A percentile compares a stretch with the other conserved stretches of the same genome.
Evolutionary conservation across 2,329 filamentous ascomycete species (phyloP).

Genomic region (Reticulascus tulasneorum): DNA sequence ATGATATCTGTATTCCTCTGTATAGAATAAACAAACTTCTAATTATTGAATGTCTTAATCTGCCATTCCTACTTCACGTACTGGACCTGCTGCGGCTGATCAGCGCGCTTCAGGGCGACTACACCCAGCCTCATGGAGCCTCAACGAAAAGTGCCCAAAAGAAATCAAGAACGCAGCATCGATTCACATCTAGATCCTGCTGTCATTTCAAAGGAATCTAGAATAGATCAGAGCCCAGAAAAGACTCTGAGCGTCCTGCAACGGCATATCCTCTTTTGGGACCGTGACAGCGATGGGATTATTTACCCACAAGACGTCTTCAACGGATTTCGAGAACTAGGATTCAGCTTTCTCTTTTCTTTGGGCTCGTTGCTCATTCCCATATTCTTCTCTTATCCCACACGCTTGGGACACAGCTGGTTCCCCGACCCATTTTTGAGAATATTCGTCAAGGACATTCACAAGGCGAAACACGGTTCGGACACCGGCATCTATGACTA

Average conservation of each 20-base stretch:
- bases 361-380: slow-evolving; percentile 32
- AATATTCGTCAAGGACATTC: slow-evolving; percentile 27
- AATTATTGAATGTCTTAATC: too few species aligned
- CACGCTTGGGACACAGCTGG: slow-evolving; percentile 26
- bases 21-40: too few species aligned
- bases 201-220: too few species aligned
- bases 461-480: slow-evolving; percentile 38
- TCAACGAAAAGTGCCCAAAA: too few species aligned
- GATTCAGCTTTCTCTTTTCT: slow-evolving; percentile 30
- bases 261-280: slow-evolving; percentile 35
- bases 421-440: slow-evolving; percentile 28
- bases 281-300: slow-evolving; percentile 30
- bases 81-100: too few species aligned
- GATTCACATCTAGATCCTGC: too few species aligned
- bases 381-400: slow-evolving; percentile 38
- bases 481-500: slow-evolving; percentile 39
- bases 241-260: slow-evolving; percentile 32
- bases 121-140: too few species aligned
- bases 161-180: too few species aligned
- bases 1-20: too few species aligned
- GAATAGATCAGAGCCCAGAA: too few species aligned
- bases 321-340: slow-evolving; percentile 30
- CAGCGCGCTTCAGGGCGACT: too few species aligned
- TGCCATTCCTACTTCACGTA: too few species aligned
- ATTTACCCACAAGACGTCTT: slow-evolving; percentile 32